Percentiles rank a stretch among this genome's conserved stretches.
Evolutionary conservation across 768 basidiomycete genomes (phyloP).

Genomic region (Macrocybe gigantea): DNA sequence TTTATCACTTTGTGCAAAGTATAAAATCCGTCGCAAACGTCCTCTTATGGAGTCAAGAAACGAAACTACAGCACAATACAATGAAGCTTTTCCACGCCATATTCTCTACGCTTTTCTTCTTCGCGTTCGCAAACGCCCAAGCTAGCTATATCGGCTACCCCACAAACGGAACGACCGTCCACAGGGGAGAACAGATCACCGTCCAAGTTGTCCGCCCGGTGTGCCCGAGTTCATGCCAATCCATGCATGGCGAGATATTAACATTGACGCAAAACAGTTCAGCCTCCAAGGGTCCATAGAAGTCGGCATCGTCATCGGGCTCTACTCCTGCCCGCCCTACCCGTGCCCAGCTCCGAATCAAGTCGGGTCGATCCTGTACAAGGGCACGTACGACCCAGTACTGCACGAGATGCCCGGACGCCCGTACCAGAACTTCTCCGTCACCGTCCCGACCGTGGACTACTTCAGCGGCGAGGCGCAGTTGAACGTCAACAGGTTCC

Average conservation of each 20-base stretch:
- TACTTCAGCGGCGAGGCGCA: slow-evolving; percentile 3
- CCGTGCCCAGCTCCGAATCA: slow-evolving; percentile 18
- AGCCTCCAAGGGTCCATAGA: slow-evolving; percentile 16
- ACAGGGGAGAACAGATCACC: slow-evolving; percentile 20
- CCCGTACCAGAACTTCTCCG: slow-evolving; percentile 25
- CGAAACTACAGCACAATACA: too few species aligned
- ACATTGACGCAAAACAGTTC: slow-evolving; percentile 4
- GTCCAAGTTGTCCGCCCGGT: slow-evolving; percentile 34
- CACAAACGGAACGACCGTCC: slow-evolving; percentile 16
- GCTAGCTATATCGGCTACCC: slow-evolving; percentile 25
- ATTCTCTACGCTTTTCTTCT: slow-evolving; percentile 5
- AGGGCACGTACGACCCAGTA: slow-evolving; percentile 23
- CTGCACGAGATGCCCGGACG: slow-evolving; percentile 11
- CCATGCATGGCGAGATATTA: background rate
- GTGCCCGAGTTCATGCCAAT: slow-evolving; percentile 1
- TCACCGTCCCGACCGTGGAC: slow-evolving; percentile 13
- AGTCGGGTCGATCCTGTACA: slow-evolving; percentile 26
- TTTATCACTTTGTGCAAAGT: too few species aligned
- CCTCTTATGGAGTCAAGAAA: too few species aligned
- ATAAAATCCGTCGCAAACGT: too few species aligned
- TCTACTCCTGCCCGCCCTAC: slow-evolving; percentile 16
- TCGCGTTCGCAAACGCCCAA: slow-evolving; percentile 10
- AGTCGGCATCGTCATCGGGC: slow-evolving; percentile 25
- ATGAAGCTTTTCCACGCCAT: slow-evolving; percentile 10
- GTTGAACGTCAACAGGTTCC: slow-evolving; percentile 10